Base-by-base conservation (phyloP, 2,329 filamentous ascomycete species). In the Thelonectria rubi region DNA sequence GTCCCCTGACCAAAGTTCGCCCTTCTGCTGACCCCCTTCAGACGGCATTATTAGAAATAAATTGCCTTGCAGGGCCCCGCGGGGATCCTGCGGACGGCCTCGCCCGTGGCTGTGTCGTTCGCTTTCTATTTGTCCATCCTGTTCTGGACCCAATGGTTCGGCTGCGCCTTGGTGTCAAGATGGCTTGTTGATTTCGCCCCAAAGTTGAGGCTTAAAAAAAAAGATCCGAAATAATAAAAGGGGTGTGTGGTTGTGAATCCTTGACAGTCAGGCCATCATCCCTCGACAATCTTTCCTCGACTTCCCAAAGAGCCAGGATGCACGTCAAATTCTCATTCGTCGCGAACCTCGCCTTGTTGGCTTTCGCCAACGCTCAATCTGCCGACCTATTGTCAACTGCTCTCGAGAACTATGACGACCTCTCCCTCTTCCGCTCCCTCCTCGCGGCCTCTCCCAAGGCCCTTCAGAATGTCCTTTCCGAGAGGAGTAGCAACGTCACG, bases 351-450 rank as follows among this genome's bases (percentile, higher is more conserved):
- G 60, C 60, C 0, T 3, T 70, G 2, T n/a, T 62, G 1, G 40
- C 26, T 1, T 42, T 65, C 1, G 55, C 43, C 1, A 53, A n/a
- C 10, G 62, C 65, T 1, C 65, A 67, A 15, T 54, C 55, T 2
- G 21, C 62, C 9, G 55, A 69, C 10, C 47, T 63, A 1, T 55
- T 70, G 5, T 17, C 56, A 0, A 11, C 20, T 6, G 67, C 68
- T 0, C 60, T 70, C 2, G 49, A 63, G 2, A 48, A 51, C 14
- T 66, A 64, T 5, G 17, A 64, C 4, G 51, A 49, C 1, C 61
- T 69, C 3, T 68, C 66, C 8, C 37, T 65, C 1, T 70, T 70
- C 12, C 63, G 62, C 0, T 59, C 63, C 2, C 37, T 70, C 0
- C 39, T 70, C 1, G 4, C 5, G 2, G 42, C 54, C 0, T 48